Evolutionary conservation across 139 green algal genomes (phyloP).

Genomic region (Pseudopediastrum boryanum): DNA sequence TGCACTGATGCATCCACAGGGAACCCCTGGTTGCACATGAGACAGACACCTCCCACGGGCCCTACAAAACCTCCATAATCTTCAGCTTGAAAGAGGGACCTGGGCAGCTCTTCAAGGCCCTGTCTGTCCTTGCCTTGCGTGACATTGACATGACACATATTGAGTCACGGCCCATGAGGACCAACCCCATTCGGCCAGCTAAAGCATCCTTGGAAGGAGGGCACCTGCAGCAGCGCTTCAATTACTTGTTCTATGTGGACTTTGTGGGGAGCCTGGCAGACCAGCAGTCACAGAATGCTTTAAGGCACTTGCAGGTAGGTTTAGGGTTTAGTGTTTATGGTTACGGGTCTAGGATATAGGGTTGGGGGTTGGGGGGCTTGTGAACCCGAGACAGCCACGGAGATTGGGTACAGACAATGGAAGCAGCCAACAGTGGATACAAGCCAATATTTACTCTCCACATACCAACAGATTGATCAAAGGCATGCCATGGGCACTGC

Average conservation of each 20-base stretch:
- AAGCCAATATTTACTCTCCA: too few relatives aligned
- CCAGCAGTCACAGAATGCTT: constrained; percentile 84
- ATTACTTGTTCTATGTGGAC: constrained; percentile 99
- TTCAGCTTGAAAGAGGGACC: constrained; percentile 86
- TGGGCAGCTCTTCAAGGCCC: constrained; percentile 95
- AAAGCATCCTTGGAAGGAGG: not conserved
- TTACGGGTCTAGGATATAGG: too few relatives aligned
- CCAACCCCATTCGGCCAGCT: constrained; percentile 63
- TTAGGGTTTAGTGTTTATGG: too few relatives aligned
- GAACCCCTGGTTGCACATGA: constrained; percentile 82
- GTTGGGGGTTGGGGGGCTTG: too few relatives aligned
- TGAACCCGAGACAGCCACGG: too few relatives aligned
- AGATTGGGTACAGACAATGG: too few relatives aligned
- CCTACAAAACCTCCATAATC: constrained; percentile 92
- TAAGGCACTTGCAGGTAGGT: constrained; percentile 84
- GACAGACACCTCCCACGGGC: constrained; percentile 29
- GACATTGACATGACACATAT: constrained; percentile 98
- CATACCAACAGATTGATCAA: too few relatives aligned
- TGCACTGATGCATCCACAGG: constrained; percentile 57
- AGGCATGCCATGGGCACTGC: too few relatives aligned
- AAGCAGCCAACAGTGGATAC: too few relatives aligned
- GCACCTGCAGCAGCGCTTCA: constrained; percentile 76
- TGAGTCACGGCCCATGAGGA: constrained; percentile 88
- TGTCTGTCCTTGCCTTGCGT: constrained; percentile 94
- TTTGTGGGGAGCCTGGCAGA: constrained; percentile 88